A percentile compares a stretch with the other conserved stretches of the same genome.
These are phyloP conservation scores for Ophiostoma perfectum DNA, from an alignment of 2,329 filamentous ascomycete genomes.

Conservation along the genomic window DNA sequence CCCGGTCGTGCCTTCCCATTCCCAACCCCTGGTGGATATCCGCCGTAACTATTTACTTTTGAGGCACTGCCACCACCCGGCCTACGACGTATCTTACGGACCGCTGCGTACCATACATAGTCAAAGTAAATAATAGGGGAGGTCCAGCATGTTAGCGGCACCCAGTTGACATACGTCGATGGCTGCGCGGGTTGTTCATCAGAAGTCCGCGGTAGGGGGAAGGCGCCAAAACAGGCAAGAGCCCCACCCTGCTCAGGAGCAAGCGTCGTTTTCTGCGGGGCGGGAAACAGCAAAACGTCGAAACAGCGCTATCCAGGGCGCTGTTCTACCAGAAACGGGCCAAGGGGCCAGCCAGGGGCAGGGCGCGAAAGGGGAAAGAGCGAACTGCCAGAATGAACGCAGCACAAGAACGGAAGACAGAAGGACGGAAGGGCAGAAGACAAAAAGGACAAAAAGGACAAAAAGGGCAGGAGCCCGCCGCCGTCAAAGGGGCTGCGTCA, in stretches of 20 bases:
- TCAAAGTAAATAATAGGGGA: constrained; percentile 10
- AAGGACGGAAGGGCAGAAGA: background rate
- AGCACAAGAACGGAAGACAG: too few relatives aligned
- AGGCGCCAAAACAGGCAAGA: background rate
- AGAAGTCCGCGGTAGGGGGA: constrained; percentile 6
- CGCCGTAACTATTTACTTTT: background rate
- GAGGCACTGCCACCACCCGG: background rate
- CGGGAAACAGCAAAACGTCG: constrained; percentile 16
- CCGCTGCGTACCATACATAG: background rate
- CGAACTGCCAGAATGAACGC: background rate
- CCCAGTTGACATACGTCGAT: background rate
- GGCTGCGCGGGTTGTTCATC: background rate
- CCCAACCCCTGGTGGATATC: background rate
- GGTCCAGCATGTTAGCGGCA: background rate
- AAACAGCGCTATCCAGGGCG: constrained; percentile 20
- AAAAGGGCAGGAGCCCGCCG: background rate
- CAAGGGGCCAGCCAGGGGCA: constrained; percentile 13
- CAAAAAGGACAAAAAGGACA: background rate
- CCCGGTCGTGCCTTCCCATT: background rate
- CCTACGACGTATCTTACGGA: background rate
- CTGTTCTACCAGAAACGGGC: background rate
- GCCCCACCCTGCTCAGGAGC: constrained; percentile 23
- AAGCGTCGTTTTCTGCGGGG: constrained; percentile 22
- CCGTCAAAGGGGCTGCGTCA: background rate
- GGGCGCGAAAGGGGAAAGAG: background rate